These are phyloP conservation scores for Garcia nutans DNA, from an alignment of 345 rosid genomes.

Conservation along the genomic window DNA sequence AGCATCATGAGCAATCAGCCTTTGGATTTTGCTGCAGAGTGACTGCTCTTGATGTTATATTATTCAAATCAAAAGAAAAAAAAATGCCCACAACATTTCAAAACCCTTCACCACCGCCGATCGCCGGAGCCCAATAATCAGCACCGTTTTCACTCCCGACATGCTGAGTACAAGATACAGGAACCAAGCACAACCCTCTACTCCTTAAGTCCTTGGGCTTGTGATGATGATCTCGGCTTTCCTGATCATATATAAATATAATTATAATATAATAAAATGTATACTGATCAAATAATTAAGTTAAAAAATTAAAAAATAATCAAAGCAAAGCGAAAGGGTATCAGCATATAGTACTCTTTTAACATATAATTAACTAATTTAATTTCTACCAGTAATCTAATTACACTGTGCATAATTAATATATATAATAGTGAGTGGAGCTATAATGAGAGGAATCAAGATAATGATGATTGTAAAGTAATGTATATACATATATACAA, in stretches of 20 bases:
- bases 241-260: conserved; percentile 21
- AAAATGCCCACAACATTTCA: conserved; percentile 17
- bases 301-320: not conserved
- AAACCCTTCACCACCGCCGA: conserved; percentile 47
- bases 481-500: not conserved
- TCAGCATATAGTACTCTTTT: not conserved
- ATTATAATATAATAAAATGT: not conserved
- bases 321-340: not conserved
- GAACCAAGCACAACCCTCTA: conserved; percentile 84
- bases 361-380: not conserved
- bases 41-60: conserved; percentile 65
- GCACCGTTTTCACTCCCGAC: conserved; percentile 68
- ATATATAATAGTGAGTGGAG: not conserved
- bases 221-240: conserved; percentile 31
- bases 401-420: not conserved
- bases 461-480: conserved; percentile 19
- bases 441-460: conserved; percentile 4
- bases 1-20: conserved; percentile 81
- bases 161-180: conserved; percentile 61
- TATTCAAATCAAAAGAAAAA: conserved; percentile 22
- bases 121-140: conserved; percentile 76
- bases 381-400: not conserved
- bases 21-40: conserved; percentile 43
- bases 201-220: conserved; percentile 56
- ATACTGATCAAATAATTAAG: not conserved